Conservation (phyloP, 768 basidiomycete genomes). For the Trametes coccinea region DNA sequence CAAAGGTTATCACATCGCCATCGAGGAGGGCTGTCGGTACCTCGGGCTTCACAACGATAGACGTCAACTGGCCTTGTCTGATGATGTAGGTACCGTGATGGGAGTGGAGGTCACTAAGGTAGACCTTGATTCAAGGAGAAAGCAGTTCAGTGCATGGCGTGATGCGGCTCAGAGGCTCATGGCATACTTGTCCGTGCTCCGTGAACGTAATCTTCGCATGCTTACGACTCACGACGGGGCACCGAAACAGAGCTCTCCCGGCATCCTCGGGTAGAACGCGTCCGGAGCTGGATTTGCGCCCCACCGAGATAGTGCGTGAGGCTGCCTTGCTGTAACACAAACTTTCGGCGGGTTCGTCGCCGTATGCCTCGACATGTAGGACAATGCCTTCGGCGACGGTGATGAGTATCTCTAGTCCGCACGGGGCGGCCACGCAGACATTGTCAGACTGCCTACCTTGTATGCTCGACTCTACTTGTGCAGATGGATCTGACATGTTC, state of each 20-base stretch:
- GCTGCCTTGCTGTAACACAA: constrained; percentile 55
- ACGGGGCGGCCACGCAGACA: neutral
- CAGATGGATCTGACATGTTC: constrained; percentile 6
- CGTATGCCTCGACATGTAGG: constrained; percentile 57
- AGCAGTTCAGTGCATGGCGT: constrained; percentile 23
- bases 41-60: constrained; percentile 54
- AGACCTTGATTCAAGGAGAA: constrained; percentile 47
- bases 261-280: constrained; percentile 35
- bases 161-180: constrained; percentile 18
- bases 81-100: constrained; percentile 77
- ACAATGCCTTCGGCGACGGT: constrained; percentile 47
- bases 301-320: constrained; percentile 59
- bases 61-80: constrained; percentile 49
- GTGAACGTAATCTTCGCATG: constrained; percentile 79
- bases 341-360: constrained; percentile 43
- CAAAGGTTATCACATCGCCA: constrained; percentile 75
- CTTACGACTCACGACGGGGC: constrained; percentile 75
- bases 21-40: constrained; percentile 57
- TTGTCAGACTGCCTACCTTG: constrained; percentile 7
- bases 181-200: constrained; percentile 63
- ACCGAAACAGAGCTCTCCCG: constrained; percentile 63
- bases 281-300: constrained; percentile 60
- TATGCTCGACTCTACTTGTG: constrained; percentile 1
- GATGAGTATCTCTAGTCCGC: constrained; percentile 12
- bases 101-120: constrained; percentile 67